Conservation (phyloP, 495 filamentous ascomycete species). For the Patellaria atrata region DNA sequence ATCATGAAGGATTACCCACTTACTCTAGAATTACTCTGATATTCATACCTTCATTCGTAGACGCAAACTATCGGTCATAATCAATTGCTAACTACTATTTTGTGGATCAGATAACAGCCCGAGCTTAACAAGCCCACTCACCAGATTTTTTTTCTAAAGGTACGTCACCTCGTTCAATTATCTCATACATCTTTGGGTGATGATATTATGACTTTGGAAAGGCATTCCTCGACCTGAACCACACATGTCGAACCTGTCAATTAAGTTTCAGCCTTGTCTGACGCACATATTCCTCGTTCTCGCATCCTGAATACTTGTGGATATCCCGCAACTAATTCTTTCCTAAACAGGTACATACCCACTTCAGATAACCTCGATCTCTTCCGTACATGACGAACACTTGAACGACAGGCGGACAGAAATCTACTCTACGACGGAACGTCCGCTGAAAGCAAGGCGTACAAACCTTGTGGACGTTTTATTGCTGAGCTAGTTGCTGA, state of each 20-base stretch:
- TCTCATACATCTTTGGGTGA: conserved; percentile 40
- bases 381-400: conserved; percentile 59
- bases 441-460: conserved; percentile 59
- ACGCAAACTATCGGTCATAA: neutral
- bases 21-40: conserved; percentile 61
- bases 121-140: too few species aligned
- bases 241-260: conserved; percentile 72
- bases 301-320: conserved; percentile 14
- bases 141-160: conserved; percentile 38
- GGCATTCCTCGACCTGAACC: conserved; percentile 98
- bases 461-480: conserved; percentile 71
- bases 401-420: conserved; percentile 99
- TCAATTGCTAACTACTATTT: neutral
- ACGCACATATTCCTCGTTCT: conserved; percentile 26
- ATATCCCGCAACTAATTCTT: conserved; percentile 31
- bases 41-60: conserved; percentile 1
- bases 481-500: conserved; percentile 79
- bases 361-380: conserved; percentile 11
- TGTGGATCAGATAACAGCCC: too few species aligned
- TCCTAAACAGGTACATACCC: conserved; percentile 40
- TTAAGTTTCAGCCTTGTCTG: conserved; percentile 99
- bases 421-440: conserved; percentile 46
- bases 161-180: conserved; percentile 30
- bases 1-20: conserved; percentile 51
- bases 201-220: conserved; percentile 75